Evolutionary conservation across 2,329 filamentous ascomycete genomes (phyloP), one percentile per base, ranked within the genome.

Genomic region (Fusarium musae): DNA sequence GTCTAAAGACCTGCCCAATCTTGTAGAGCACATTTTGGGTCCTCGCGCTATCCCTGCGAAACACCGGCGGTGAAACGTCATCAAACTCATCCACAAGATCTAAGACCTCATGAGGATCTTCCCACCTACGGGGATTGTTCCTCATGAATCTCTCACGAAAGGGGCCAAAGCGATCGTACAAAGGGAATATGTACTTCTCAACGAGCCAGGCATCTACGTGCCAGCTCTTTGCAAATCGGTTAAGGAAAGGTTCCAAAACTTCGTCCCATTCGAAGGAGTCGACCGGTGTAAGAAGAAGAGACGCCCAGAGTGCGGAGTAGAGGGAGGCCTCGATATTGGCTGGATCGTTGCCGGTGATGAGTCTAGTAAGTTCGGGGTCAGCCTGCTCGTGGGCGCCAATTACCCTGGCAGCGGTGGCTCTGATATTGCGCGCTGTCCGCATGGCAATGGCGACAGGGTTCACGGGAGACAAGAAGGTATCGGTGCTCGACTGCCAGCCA

Each of bases 1-100:
- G 96, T 53, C 87, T 88, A 79, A 98, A 97, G 11, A 97, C 88
- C 76, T 97, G 93, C 2, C 96, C 96, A 54, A 97, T 88, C 57
- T 87, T 89, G 80, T 90, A 96, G 3, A 79, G 75, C 36, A 81
- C 77, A 9, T 75, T 70, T 37, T 77, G 69, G 13, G 71, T 73
- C 9, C 62, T 69, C 59, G 54, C 40, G 59, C 59, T n/a, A 78
- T 74, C 52, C 78, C 80, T 81, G 30, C 72, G 80, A 75, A 76
- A 81, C 70, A 77, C 78, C 32, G 75, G 74, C 43, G 87, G 83
- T 66, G 79, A 74, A 28, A 84, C 72, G 26, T 80, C 79, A 76
- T 89, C 87, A 19, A 85, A 78, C 58, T 85, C 84, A 52, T 83
- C 80, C 44, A 88, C 82, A n/a, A 77, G 73, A 32, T 73, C 74